Conservation (phyloP, 441 rosid species). For the Gossypium schwendimanii region DNA sequence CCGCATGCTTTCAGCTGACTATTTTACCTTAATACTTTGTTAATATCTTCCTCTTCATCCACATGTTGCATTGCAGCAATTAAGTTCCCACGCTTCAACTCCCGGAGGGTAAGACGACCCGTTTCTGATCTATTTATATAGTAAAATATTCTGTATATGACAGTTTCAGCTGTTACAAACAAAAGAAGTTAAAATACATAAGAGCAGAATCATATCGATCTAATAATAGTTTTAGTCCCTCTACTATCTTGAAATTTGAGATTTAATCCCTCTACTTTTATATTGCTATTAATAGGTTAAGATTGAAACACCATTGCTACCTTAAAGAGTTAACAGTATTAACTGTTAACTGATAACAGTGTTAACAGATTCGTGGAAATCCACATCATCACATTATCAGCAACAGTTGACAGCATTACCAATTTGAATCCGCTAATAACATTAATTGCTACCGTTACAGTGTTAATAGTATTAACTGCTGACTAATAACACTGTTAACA, state of each 20-base stretch:
- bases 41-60: conserved; percentile 66
- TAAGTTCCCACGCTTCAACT: conserved; percentile 64
- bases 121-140: conserved; percentile 57
- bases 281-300: background rate
- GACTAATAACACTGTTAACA: background rate
- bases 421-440: no score
- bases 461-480: background rate
- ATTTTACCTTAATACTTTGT: conserved; percentile 57
- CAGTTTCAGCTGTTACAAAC: conserved; percentile 54
- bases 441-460: background rate
- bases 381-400: no score
- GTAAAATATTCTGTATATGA: conserved; percentile 69
- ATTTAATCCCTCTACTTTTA: background rate
- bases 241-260: background rate
- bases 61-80: conserved; percentile 56
- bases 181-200: background rate
- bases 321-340: background rate
- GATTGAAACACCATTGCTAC: background rate
- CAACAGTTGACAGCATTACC: no score
- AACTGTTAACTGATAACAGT: background rate
- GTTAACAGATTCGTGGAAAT: no score
- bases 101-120: conserved; percentile 61
- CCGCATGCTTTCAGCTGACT: background rate
- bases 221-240: background rate
- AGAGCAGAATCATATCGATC: background rate